Evolutionary conservation across 139 green algal genomes (phyloP), one percentile per base, ranked within the genome.

Genomic region (Monoraphidium neglectum): DNA sequence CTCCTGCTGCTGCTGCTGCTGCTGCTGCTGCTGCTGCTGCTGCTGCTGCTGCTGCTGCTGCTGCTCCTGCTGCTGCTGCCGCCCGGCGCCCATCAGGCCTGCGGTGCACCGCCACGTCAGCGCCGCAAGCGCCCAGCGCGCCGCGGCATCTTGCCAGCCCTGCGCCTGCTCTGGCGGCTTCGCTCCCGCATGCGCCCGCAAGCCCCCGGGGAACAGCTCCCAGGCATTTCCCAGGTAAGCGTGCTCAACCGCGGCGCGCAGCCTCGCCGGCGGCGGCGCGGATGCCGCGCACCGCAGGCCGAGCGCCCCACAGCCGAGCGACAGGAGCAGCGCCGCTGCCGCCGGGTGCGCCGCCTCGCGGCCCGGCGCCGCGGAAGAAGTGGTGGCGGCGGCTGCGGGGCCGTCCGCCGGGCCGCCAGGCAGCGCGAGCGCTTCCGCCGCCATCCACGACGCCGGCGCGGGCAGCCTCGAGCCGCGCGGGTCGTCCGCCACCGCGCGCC

Each of bases 391-490:
- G 43, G 43, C 8, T 12, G 43, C 43, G 8, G 8, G 8, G 8
- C 8, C 8, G 43, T 51, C 43, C 8, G 43, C 43, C 8, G 43
- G 54, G 12, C 26, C 54, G 26, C 54, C 38, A 32, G 68, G 68
- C 68, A 74, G n/a, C n/a, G 36, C 30, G 47, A 74, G 49, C 43
- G n/a, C 46, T 23, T 86, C 74, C 2, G 10, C 16, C 30, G 81
- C 47, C 37, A 53, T 40, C 79, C 79, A 84, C 49, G 57, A 49
- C 23, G 23, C 2, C 2, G 73, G 73, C 54, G 74, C 57, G 4
- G 79, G 79, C 59, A 84, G 68, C 59, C 74, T 60, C 23, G 79
- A 84, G 24, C 76, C 76, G 40, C 30, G 40, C 6, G 60, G 57
- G 2, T 30, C 59, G 21, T 51, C 56, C 65, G 8, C 30, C 0